Percentiles rank a stretch among this genome's conserved stretches.
Conservation (phyloP, 768 basidiomycete species). For the Boletus sp. region DNA sequence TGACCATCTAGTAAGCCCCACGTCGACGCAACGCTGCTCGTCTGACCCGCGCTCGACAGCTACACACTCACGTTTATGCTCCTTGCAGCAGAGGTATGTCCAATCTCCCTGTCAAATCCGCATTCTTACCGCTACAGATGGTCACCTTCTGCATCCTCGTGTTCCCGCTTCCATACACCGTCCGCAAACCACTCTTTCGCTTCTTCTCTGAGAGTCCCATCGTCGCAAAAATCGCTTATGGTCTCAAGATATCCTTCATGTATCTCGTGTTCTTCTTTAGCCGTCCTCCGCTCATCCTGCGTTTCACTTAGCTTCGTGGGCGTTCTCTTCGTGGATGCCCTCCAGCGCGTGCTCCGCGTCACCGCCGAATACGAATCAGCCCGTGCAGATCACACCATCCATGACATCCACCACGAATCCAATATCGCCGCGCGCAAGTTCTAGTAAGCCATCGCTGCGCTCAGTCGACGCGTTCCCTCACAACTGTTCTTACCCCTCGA, state of each 20-base stretch:
- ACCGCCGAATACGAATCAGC: slow-evolving; percentile 68
- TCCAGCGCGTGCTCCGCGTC: slow-evolving; percentile 88
- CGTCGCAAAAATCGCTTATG: slow-evolving; percentile 86
- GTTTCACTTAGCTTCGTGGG: slow-evolving; percentile 62
- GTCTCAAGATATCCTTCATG: slow-evolving; percentile 93
- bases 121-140: slow-evolving; percentile 46
- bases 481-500: neutral
- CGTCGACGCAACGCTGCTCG: neutral
- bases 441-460: slow-evolving; percentile 52
- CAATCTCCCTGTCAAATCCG: neutral
- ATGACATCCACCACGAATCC: slow-evolving; percentile 76
- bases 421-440: slow-evolving; percentile 90
- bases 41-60: slow-evolving; percentile 34
- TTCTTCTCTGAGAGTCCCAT: slow-evolving; percentile 67
- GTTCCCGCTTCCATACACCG: slow-evolving; percentile 73
- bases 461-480: neutral
- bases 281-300: neutral
- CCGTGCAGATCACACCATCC: slow-evolving; percentile 49
- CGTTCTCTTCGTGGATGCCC: slow-evolving; percentile 85
- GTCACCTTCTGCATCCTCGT: slow-evolving; percentile 81
- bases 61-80: slow-evolving; percentile 80
- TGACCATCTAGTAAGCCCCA: slow-evolving; percentile 46
- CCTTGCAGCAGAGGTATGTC: slow-evolving; percentile 63
- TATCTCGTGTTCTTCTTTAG: slow-evolving; percentile 33
- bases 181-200: slow-evolving; percentile 67